Conservation (phyloP, 176 grass and related monocot genomes). For the Elymus sibiricus region DNA sequence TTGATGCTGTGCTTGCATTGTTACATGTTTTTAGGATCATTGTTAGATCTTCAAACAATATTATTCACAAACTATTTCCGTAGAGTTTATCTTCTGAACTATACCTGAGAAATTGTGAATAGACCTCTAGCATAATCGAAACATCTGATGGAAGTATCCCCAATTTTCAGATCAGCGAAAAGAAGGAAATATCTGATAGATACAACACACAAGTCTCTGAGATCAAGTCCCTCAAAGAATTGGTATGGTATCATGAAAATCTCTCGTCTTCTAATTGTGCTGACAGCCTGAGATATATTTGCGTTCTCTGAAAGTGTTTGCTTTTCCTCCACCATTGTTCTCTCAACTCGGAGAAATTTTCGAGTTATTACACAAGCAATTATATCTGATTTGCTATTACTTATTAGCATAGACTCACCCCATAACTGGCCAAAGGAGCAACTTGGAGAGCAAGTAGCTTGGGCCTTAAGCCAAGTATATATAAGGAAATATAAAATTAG, state of each 20-base stretch:
- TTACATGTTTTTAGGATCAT: constrained; percentile 7
- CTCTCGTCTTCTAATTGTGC: constrained; percentile 10
- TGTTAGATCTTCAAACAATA: not conserved
- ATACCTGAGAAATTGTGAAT: constrained; percentile 6
- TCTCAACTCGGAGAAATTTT: not conserved
- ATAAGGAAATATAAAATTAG: not conserved
- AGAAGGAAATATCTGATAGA: constrained; percentile 52
- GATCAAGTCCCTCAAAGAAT: constrained; percentile 71
- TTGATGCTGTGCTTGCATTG: not conserved
- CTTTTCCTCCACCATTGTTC: not conserved
- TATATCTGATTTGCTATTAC: constrained; percentile 11
- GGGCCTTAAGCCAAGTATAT: not conserved
- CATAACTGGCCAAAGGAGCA: not conserved
- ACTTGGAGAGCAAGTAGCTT: not conserved
- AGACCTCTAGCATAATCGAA: constrained; percentile 8
- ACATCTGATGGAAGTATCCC: constrained; percentile 33
- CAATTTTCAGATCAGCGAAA: constrained; percentile 71
- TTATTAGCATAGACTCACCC: not conserved
- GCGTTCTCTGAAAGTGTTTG: constrained; percentile 6
- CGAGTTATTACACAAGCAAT: not conserved
- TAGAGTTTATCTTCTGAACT: constrained; percentile 6
- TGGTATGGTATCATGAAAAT: constrained; percentile 53
- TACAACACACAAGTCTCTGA: constrained; percentile 59
- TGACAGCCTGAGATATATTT: constrained; percentile 11
- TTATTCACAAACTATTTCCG: not conserved